Base-by-base conservation (phyloP, 441 rosid species). In the Melastoma candidum region DNA sequence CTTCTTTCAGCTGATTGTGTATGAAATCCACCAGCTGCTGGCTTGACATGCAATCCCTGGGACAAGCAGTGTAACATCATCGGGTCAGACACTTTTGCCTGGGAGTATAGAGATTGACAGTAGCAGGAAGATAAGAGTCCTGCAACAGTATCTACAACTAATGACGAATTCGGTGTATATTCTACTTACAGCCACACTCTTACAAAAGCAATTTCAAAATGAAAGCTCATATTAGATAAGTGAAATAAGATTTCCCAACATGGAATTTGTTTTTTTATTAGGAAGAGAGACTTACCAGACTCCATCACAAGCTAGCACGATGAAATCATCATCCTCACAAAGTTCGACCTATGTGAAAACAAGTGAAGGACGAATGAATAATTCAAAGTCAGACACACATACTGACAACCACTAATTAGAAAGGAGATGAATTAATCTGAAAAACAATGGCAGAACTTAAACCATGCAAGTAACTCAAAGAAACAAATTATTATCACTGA, bases 291-390 rank as follows among this genome's bases (percentile, higher is more conserved):
- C 43, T 65, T 62, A 81, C 87, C 84, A 81, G 59, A 76, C 80
- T 68, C 99, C 99, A 51, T 93, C 99, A 46, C 99, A 89, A 44
- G 99, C 99, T 65, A 93, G 76, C 64, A 85, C 90, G 54, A 83
- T 58, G 69, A 89, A 93, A 59, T 93, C 99, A 59, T 93, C 99
- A 51, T 89, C 96, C 43, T 80, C 86, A 7, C 93, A 89, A 48
- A 93, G 96, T 75, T 89, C 96, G 67, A 84, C 85, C 97, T 86
- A 58, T 54, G 57, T 64, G 59, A 66, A 63, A 58, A 32, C 26
- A 14, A 11, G 46, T 10, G 56, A 59, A 24, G 29, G 47, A 56
- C 44, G 45, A 49, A 41, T 61, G 44, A 13, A 17, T 17, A 17
- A 17, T 17, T 17, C 22, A 17, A 17, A 17, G 22, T 17, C 22